phyloP scores from a whole-genome alignment of 345 rosid species.

The Ceriops tagal region DNA sequence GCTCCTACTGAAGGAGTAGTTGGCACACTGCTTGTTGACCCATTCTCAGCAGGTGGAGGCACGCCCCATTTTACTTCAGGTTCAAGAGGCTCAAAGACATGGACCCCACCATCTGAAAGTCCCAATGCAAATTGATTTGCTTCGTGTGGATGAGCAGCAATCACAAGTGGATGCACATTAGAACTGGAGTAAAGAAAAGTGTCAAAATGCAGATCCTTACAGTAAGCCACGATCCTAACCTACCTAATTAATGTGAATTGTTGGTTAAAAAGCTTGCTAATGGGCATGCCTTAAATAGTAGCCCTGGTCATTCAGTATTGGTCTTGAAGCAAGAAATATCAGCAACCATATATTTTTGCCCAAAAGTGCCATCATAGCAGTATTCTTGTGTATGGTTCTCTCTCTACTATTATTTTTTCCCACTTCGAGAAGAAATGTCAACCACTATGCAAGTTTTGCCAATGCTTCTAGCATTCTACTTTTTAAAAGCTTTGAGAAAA shows the following conservation, averaged over 20 bases:
- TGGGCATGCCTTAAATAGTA: background rate
- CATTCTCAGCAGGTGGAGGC: conserved; percentile 40
- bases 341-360: no score
- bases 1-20: conserved; percentile 36
- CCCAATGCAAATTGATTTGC: conserved; percentile 68
- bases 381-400: no score
- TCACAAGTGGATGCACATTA: conserved; percentile 42
- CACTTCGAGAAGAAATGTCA: no score
- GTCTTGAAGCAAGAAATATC: background rate
- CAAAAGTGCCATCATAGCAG: no score
- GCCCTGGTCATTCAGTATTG: background rate
- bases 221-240: no score
- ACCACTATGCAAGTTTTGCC: no score
- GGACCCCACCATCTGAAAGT: conserved; percentile 55
- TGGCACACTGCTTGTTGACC: conserved; percentile 17
- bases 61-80: conserved; percentile 55
- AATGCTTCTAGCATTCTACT: no score
- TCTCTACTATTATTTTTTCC: no score
- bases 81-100: conserved; percentile 64
- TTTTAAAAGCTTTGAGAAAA: no score
- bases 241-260: background rate
- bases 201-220: no score
- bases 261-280: background rate
- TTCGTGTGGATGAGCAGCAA: conserved; percentile 70
- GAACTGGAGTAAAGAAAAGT: conserved; percentile 20